These are phyloP conservation scores for Omphalotus olearius DNA, from an alignment of 1,284 basidiomycete species.

Conservation along the genomic window DNA sequence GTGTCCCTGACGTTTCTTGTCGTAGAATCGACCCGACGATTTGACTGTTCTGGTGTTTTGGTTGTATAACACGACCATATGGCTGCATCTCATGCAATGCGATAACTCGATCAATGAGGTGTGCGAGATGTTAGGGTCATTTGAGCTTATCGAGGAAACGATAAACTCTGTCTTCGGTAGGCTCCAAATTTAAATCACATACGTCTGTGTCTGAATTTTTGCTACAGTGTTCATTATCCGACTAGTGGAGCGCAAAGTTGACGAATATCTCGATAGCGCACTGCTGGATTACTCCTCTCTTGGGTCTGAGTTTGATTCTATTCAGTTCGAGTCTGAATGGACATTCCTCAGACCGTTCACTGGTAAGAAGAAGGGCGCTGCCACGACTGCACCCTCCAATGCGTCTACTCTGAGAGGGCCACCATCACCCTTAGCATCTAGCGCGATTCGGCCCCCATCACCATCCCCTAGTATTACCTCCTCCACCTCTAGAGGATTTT, in stretches of 20 bases:
- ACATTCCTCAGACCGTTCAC: conserved; percentile 81
- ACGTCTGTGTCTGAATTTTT: conserved; percentile 12
- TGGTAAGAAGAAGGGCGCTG: conserved; percentile 54
- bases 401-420: conserved; percentile 19
- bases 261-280: conserved; percentile 79
- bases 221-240: conserved; percentile 89
- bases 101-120: conserved; percentile 73
- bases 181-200: conserved; percentile 17
- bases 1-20: not conserved
- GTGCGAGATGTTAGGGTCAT: conserved; percentile 78
- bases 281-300: conserved; percentile 83
- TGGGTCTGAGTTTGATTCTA: conserved; percentile 73
- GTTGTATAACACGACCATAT: conserved; percentile 88
- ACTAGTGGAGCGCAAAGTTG: conserved; percentile 85
- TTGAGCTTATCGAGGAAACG: conserved; percentile 80
- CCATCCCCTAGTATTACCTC: conserved; percentile 39
- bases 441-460: conserved; percentile 37
- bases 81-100: conserved; percentile 87
- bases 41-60: conserved; percentile 88
- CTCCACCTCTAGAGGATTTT: conserved; percentile 49
- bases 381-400: conserved; percentile 26
- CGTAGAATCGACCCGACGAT: conserved; percentile 78
- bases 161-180: conserved; percentile 92
- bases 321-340: conserved; percentile 97
- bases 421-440: conserved; percentile 12